Base-by-base conservation (phyloP, 331 rosid genomes). In the Acacia concinna region DNA sequence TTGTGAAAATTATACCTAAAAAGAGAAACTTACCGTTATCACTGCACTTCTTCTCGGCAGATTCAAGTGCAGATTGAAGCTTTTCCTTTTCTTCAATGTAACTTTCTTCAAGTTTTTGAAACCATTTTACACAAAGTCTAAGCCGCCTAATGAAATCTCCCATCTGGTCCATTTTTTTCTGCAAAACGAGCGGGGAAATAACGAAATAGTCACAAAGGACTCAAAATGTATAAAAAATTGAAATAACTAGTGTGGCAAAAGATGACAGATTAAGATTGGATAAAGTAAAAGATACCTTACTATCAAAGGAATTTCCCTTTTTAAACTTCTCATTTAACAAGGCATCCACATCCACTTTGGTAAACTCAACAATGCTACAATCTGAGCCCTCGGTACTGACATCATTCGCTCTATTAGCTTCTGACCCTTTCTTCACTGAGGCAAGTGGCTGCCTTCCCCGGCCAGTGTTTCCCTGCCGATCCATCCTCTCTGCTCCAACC, bases 91-190 rank as follows among this genome's bases (percentile, higher is more conserved):
- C 96, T 63, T 84, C 80, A 28, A 83, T 63, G 76, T 75, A 79
- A n/a, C 69, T 82, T 69, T 91, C 90, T 83, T 90, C 93, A 28
- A 76, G 75, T 78, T 83, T 86, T 74, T 79, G 91, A 23, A 79
- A 91, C 97, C 98, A 90, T 57, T 85, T 89, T 75, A 93, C 78
- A 68, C 98, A 96, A 54, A 83, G 86, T 78, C 86, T 93, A 43
- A 91, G 92, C 83, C 91, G 81, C 86, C 88, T 91, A 13, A 85
- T 88, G 41, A 78, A 87, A 41, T 89, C 97, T 21, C 63, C 81
- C 83, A 88, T 80, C 23, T 86, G 96, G 6, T 93, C 93, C 62
- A 82, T 35, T 51, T 83, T 96, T 76, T 86, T 90, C 97, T 96
- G 79, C 77, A 73, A 71, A 81, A 70, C 5, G 63, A 28, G 11